phyloP scores from a whole-genome alignment of 768 basidiomycete species.

The Pulveroboletus sp. region DNA sequence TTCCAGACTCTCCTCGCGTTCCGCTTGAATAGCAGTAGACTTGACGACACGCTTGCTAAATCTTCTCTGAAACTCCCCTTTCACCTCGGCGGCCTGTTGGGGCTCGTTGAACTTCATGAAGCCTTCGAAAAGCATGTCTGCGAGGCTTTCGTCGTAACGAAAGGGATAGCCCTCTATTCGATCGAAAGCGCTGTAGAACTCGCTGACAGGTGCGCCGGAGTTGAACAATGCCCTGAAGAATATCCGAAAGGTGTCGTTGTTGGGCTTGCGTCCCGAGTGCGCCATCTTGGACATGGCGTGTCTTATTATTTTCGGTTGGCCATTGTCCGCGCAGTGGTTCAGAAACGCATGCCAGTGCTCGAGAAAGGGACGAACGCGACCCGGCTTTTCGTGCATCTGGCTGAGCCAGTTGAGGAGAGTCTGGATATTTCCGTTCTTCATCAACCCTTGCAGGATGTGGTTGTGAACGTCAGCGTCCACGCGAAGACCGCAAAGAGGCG shows the following conservation, averaged over 20 bases:
- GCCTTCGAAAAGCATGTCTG: conserved; percentile 37
- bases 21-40: conserved; percentile 23
- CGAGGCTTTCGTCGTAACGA: conserved; percentile 41
- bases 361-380: conserved; percentile 42
- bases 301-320: conserved; percentile 25
- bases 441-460: conserved; percentile 46
- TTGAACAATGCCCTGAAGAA: conserved; percentile 45
- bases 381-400: conserved; percentile 50
- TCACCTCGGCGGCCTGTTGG: conserved; percentile 37
- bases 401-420: conserved; percentile 49
- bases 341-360: conserved; percentile 57
- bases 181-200: conserved; percentile 41
- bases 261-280: conserved; percentile 39
- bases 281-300: conserved; percentile 36
- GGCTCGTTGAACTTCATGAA: conserved; percentile 40
- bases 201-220: conserved; percentile 27
- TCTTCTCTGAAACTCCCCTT: conserved; percentile 35
- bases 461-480: conserved; percentile 47
- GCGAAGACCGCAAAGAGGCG: conserved; percentile 41
- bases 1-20: conserved; percentile 30
- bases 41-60: conserved; percentile 29
- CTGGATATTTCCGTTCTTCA: conserved; percentile 40
- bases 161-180: conserved; percentile 45
- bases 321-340: conserved; percentile 33
- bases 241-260: conserved; percentile 44